Evolutionary conservation across 2,329 filamentous ascomycete genomes (phyloP), one percentile per base, ranked within the genome.

Genomic region (Laburnicola sp.): DNA sequence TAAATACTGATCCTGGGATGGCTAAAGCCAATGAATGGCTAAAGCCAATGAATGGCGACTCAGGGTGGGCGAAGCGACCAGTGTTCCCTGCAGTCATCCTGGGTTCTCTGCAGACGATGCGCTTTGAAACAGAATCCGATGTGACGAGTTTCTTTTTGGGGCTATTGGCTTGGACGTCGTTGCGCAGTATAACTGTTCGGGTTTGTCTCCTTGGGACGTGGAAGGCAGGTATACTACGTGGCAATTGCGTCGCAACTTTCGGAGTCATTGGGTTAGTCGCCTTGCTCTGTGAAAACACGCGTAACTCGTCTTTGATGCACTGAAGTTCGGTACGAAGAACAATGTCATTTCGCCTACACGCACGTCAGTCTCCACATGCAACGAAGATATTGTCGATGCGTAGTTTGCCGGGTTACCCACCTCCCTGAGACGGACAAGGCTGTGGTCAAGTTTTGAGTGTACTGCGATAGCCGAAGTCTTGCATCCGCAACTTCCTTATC

Each of bases 401-500:
- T 21, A 11, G 16, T 11, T 38, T 22, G 41, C 11, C 30, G 22
- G 11, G 22, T 5, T 25, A 44, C 25, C 6, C 41, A 50, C 48
- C 48, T 50, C 45, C 48, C 48, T 6, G 41, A 39, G 11, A 39
- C 34, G 39, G 48, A 50, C 27, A 50, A 50, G 8, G 40, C 34
- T 16, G 48, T 35, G 22, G 45, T 50, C 40, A 50, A 27, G 25
- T 45, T 45, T 27, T 45, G 41, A 45, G 48, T 50, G 34, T 50
- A 45, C n/a, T 35, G 34, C 2, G 48, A n/a, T 27, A 50, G 26
- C 4, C 48, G 31, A 21, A 45, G 25, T 45, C 41, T 32, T 2
- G 48, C 31, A 38, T 22, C 41, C 7, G 41, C 26, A 21, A 50
- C 39, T n/a, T 45, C 48, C 2, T 26, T 3, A 27, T 50, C 48